Evolutionary conservation across 192 early-diverging fungal genomes (phyloP), one percentile per base, ranked within the genome.

Genomic region (Coemansia sp.): DNA sequence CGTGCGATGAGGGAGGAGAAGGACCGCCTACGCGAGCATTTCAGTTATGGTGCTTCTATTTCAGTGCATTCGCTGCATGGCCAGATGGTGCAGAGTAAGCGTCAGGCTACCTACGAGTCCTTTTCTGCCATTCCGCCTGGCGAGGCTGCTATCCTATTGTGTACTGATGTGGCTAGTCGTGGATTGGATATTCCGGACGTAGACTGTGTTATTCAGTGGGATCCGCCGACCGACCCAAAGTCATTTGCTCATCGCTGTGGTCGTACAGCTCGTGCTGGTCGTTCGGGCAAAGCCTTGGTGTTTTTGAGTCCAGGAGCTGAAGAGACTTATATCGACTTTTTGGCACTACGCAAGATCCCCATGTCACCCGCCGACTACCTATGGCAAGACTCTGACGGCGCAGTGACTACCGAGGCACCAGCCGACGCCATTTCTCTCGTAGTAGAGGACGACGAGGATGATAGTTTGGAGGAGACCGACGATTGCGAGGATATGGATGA

Each of bases 151-250:
- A 68, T 98, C 17, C 76, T 99, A 64, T 69, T 99, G 10, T 96
- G 94, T 74, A 99, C 96, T 6, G 97, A 99, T 85, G 91, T 99
- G 38, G 95, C 97, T 4, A 92, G 95, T 4, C 89, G 97, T 26
- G 97, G 97, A 13, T 71, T 99, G 49, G 97, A 99, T 79, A 90
- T 98, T 64, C 96, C 96, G 0, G 94, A 96, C 78, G 93, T 99
- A 0, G 97, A 98, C 63, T 92, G 86, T 68, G 95, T 99, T 2
- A 85, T 98, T 37, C 97, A 99, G 75, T 90, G 91, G 43, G 97
- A 99, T 70, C 92, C 97, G 11, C 96, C 96, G 2, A 94, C 95
- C 62, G 96, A 99, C 64, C 96, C 96, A 6, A 96, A 97, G 82
- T 88, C 89, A 8, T 99, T 99, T 78, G 86, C 95, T 1, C 97